Base-by-base conservation (phyloP, 2,329 filamentous ascomycete genomes). In the Penicillium psychrosexuale region DNA sequence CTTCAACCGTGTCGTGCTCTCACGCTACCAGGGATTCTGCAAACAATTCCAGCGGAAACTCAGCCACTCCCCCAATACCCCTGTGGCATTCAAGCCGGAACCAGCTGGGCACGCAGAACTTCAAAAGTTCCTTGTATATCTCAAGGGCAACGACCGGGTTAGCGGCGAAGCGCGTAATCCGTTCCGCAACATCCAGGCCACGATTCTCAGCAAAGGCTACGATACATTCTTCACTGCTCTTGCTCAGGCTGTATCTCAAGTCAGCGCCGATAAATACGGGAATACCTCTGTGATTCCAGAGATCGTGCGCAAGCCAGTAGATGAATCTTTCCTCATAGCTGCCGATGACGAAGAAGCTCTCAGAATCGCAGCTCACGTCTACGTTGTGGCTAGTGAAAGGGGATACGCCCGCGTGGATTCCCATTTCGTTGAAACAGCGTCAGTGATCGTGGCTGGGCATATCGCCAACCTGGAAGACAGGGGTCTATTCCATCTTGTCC, bases 1-100 rank as follows among this genome's bases (percentile, higher is more conserved):
- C 69, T 94, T 94, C 77, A 97, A 95, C 67, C 86, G 89, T n/a
- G 78, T 93, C 5, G 75, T 97, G 9, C 83, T 92, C 51, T 84
- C 85, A 2, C 88, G 93, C 64, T 93, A 96, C 69, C 89, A 93
- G 63, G 77, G 78, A 3, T 95, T 88, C 66, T 74, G 76, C 61
- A 70, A 73, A 44, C 74, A 77, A 48, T 74, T 77, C 42, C 69
- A 71, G 44, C 68, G 71, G 40, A 77, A 74, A 58, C 56, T 78
- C 8, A 71, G 75, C 90, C 53, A 82, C 62, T 77, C 83, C 11
- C 73, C 82, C 17, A 80, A 80, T 33, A 73, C 81, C 17, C 76
- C 82, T 22, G 77, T 83, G 28, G 74, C 75, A n/a, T 69, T 85
- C 45, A 78, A 80, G 6, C 81, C 84, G 34, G 80, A 82, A 3